A percentile compares a stretch with the other conserved stretches of the same genome.
phyloP scores from a whole-genome alignment of 2,329 filamentous ascomycete genomes.

The Trichoderma guizhouense region DNA sequence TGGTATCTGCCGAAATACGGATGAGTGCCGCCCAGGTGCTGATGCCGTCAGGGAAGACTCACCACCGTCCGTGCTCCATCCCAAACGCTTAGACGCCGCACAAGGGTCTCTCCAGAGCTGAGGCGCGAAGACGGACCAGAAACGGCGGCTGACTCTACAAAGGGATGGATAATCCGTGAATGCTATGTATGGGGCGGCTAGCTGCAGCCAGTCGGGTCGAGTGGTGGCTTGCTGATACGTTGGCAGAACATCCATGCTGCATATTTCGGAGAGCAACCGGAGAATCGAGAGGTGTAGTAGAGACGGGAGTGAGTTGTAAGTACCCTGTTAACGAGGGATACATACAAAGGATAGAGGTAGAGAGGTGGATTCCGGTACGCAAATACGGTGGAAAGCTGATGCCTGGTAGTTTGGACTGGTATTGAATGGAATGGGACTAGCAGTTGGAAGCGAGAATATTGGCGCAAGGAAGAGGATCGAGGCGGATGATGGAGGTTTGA shows the following conservation, averaged over 20 bases:
- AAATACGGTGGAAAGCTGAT: neutral
- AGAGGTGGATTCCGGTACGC: neutral
- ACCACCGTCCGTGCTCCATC: conserved; percentile 46
- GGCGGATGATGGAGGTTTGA: neutral
- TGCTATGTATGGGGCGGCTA: conserved; percentile 45
- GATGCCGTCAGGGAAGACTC: conserved; percentile 22
- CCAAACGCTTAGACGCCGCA: conserved; percentile 35
- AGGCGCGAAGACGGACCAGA: conserved; percentile 49
- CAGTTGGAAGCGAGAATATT: neutral
- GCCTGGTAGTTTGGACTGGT: neutral
- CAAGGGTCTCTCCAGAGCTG: conserved; percentile 53
- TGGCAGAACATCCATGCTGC: conserved; percentile 37
- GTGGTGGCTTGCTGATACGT: conserved; percentile 52
- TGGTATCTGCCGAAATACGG: conserved; percentile 35
- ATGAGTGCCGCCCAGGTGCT: neutral
- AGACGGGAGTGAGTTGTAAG: neutral
- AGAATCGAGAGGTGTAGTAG: neutral
- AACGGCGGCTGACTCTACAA: conserved; percentile 47
- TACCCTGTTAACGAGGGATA: neutral
- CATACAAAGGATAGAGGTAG: neutral
- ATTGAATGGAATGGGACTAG: neutral
- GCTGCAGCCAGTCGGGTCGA: conserved; percentile 45
- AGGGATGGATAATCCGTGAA: conserved; percentile 42
- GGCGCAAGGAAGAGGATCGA: neutral
- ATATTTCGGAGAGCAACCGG: conserved; percentile 21